Base-by-base conservation (phyloP, 306 rosid genomes). In the Vigna unguiculata region DNA sequence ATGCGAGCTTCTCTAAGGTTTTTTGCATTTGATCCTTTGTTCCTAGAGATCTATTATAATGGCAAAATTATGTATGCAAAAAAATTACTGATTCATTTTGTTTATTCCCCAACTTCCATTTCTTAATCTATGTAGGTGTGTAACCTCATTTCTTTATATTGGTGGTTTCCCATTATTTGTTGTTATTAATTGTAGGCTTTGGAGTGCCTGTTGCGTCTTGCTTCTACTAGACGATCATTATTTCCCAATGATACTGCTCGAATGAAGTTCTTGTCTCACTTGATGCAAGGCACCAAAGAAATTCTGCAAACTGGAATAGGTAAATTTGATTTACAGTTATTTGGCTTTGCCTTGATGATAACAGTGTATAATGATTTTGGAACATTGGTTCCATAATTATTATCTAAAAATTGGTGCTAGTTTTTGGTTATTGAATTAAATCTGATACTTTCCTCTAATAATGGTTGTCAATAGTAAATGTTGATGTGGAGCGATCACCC, bases 131-230 rank as follows among this genome's bases (percentile, higher is more conserved):
- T 75, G 15, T 22, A 28, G 49, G 19, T 59, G 19, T 41, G 25
- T 8, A 9, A 25, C 20, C 45, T 13, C 68, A 19, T 12, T 43
- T 17, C 68, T 47, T 34, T 17, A 19, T 45, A 46, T 75, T 36
- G 43, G 17, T 24, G 34, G 53, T 71, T 52, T 77, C 20, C 38
- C 52, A 54, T 61, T 60, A 20, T 41, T 38, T 36, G 11, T 72
- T 7, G 52, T 69, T 21, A 15, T 40, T 57, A 65, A 63, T 65
- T 64, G 46, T 60, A 85, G 88, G 88, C 86, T 74, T 65, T 85
- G 77, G 88, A 85, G 66, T 82, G 88, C 84, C 79, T 85, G 82
- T 43, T 85, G 59, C 88, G 84, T 60, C 76, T 85, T 46, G 86
- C 88, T 34, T 85, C 88, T 71, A 46, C 82, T 6, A 79, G 88